These are phyloP conservation scores for Alternaria burnsii DNA, from an alignment of 2,329 filamentous ascomycete genomes.

Conservation along the genomic window DNA sequence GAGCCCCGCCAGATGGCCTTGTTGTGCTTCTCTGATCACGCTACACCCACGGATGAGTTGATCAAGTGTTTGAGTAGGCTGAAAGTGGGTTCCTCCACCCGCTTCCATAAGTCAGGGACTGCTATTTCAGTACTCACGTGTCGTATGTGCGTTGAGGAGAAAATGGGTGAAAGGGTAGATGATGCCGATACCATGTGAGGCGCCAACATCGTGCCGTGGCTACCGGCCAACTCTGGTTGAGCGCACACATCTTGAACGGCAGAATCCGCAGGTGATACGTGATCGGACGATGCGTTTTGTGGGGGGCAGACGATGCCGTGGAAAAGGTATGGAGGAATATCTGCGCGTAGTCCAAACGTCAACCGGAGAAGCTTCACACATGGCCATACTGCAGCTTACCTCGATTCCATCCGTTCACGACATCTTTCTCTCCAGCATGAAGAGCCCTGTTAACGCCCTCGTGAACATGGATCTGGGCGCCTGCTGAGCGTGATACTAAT, in stretches of 20 bases:
- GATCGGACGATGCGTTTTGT: neutral
- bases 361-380: neutral
- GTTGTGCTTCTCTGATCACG: constrained; percentile 1
- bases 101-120: neutral
- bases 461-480: neutral
- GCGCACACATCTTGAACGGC: neutral
- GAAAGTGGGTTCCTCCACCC: neutral
- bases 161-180: neutral
- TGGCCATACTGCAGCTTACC: neutral
- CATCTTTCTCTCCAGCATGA: neutral
- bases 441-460: neutral
- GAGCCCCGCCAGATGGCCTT: constrained; percentile 1
- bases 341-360: neutral
- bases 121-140: neutral
- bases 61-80: neutral
- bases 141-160: neutral
- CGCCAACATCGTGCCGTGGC: neutral
- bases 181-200: neutral
- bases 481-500: neutral
- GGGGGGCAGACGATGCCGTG: neutral
- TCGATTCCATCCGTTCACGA: neutral
- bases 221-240: neutral
- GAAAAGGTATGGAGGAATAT: neutral
- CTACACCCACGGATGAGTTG: neutral
- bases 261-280: neutral